phyloP scores from a whole-genome alignment of 352 stramenopile species.

The Globisporangium viniferum region DNA sequence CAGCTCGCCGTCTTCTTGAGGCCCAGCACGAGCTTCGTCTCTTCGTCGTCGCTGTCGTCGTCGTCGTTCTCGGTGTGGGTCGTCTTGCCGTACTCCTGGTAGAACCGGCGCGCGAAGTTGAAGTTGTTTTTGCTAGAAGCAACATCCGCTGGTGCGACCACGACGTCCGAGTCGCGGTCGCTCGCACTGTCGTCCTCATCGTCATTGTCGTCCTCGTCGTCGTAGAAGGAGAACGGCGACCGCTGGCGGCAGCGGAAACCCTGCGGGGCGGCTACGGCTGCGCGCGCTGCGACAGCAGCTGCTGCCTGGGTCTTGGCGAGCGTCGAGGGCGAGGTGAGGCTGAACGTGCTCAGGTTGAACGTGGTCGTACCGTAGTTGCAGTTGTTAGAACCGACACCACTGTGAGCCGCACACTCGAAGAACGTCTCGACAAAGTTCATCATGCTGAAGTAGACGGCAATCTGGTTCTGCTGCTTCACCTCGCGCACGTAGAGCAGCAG shows the following conservation, averaged over 20 bases:
- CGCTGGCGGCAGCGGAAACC: not conserved
- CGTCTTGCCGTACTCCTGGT: conserved; percentile 31
- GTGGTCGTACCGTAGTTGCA: not conserved
- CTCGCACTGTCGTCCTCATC: conserved; percentile 2
- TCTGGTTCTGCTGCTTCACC: conserved; percentile 53
- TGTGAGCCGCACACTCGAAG: conserved; percentile 46
- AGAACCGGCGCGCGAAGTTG: conserved; percentile 20
- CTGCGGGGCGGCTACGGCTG: not conserved
- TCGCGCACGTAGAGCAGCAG: conserved; percentile 50
- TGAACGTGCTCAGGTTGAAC: conserved; percentile 8
- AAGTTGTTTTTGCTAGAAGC: not conserved
- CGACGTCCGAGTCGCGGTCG: not conserved
- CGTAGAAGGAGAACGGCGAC: not conserved
- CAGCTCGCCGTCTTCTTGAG: conserved; percentile 57
- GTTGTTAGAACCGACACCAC: not conserved
- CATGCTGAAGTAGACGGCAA: conserved; percentile 72
- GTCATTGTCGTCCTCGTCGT: conserved; percentile 2
- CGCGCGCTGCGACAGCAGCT: conserved; percentile 10
- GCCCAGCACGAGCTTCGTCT: conserved; percentile 27
- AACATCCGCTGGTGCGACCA: not conserved
- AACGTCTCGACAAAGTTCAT: conserved; percentile 67
- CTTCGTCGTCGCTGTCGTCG: conserved; percentile 41
- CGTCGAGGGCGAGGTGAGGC: conserved; percentile 10
- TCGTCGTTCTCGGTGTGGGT: conserved; percentile 23
- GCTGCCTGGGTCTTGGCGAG: conserved; percentile 10